phyloP scores from a whole-genome alignment of 164 flowering plant genomes.

The Vitis labrusca region DNA sequence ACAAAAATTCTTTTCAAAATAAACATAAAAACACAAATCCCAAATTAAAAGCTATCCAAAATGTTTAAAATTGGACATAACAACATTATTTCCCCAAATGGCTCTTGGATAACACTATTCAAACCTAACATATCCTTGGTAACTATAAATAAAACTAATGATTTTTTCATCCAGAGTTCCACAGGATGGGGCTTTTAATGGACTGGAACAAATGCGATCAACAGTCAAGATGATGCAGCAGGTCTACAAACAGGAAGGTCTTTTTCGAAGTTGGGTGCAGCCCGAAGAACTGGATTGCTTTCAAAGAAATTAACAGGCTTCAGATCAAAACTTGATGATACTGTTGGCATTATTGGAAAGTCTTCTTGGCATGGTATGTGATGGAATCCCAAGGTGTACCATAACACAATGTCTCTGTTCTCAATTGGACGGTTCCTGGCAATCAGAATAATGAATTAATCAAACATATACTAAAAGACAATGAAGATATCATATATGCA shows the following conservation, averaged over 20 bases:
- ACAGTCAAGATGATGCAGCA: slow-evolving; percentile 31
- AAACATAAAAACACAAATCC: no score
- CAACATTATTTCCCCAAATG: background rate
- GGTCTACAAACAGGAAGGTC: slow-evolving; percentile 68
- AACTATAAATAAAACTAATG: background rate
- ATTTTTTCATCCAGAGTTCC: background rate
- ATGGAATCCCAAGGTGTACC: slow-evolving; percentile 93
- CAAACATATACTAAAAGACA: no score
- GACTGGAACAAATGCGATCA: no score
- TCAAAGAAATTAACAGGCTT: slow-evolving; percentile 90
- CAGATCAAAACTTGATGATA: slow-evolving; percentile 67
- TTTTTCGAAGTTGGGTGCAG: slow-evolving; percentile 46
- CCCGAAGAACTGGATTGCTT: slow-evolving; percentile 68
- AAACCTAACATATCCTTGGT: no score
- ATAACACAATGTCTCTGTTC: slow-evolving; percentile 76
- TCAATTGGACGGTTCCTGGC: slow-evolving; percentile 59
- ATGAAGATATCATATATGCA: no score
- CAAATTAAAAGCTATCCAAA: no score
- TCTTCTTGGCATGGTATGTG: slow-evolving; percentile 90
- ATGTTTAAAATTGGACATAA: no score
- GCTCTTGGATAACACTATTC: background rate
- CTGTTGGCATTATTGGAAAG: slow-evolving; percentile 84
- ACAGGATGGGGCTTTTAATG: no score
- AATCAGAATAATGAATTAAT: no score
- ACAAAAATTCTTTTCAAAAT: no score